Evolutionary conservation across 768 basidiomycete genomes (phyloP).

Genomic region (Termitomyces sp.): DNA sequence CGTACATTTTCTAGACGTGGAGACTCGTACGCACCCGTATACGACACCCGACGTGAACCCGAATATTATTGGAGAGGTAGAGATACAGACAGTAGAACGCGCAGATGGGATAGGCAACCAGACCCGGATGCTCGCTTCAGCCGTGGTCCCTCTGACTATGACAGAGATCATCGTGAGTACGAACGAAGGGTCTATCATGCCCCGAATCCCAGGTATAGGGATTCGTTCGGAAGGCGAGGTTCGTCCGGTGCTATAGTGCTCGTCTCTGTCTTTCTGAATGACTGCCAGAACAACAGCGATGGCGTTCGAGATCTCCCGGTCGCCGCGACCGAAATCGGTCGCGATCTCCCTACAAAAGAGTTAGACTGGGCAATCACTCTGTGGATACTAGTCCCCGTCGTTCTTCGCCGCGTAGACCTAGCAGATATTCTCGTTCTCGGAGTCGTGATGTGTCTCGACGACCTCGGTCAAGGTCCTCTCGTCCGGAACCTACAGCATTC

Average conservation of each 20-base stretch:
- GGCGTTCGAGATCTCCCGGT: constrained; percentile 18
- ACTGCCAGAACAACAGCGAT: not conserved
- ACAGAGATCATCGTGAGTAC: constrained; percentile 14
- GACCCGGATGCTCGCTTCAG: constrained; percentile 9
- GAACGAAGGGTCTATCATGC: constrained; percentile 15
- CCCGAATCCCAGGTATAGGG: constrained; percentile 16
- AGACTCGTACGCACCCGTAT: constrained; percentile 26
- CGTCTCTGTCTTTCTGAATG: not conserved
- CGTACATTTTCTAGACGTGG: constrained; percentile 5
- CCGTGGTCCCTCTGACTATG: constrained; percentile 8
- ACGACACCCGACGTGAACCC: constrained; percentile 20
- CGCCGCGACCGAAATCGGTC: constrained; percentile 21
- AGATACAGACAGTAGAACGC: not conserved
- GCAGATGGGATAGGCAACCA: constrained; percentile 13
- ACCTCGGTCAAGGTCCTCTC: constrained; percentile 9
- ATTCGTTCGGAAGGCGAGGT: constrained; percentile 13
- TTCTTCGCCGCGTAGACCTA: constrained; percentile 10
- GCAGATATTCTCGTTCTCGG: constrained; percentile 8
- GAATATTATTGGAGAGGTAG: constrained; percentile 7
- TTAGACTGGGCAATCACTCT: constrained; percentile 24
- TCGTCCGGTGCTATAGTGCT: not conserved
- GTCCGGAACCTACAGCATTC: not conserved
- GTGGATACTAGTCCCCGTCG: constrained; percentile 18
- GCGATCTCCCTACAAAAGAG: constrained; percentile 15
- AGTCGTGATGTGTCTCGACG: constrained; percentile 7